Evolutionary conservation across 257 asterid genomes (phyloP), one percentile per base, ranked within the genome.

Genomic region (Asclepias syriaca): DNA sequence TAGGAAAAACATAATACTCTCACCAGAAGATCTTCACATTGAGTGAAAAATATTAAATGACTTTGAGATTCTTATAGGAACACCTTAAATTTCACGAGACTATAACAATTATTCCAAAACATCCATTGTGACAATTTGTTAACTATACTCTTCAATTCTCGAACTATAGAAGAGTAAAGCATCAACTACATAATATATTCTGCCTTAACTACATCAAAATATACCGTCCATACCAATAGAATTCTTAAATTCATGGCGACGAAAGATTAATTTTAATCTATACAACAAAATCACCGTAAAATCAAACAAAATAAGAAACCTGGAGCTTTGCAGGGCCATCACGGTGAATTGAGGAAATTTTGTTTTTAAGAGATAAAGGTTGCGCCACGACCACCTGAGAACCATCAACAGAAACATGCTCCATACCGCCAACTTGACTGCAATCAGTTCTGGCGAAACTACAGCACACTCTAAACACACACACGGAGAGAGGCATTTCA

Each of bases 261-360:
- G 40, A 37, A 64, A 64, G 40, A 43, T 43, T 7, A 43, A 43
- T 43, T 16, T 8, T 37, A 63, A 64, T 64, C 50, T 37, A 18
- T 37, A 37, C 16, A 37, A 64, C 14, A 63, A 63, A 16, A 63
- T 19, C 39, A 37, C 21, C 8, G 32, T 60, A 6, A 54, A 53
- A 15, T 53, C 13, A 59, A 43, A 50, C 22, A 51, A 8, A 58
- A 22, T 10, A 58, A 19, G 43, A 81, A 77, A 88, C 97, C 97
- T 92, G 98, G 72, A 92, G 90, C 69, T 88, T 88, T 29, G 89
- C 75, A 79, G 93, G 85, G 54, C 97, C 95, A 0, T 78, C 86
- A 12, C 73, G 74, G 53, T 83, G 83, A 78, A 90, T 82, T 4
- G 96, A 81, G 34, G 92, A 77, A 24, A 88, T 82, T 78, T 92